phyloP scores from a whole-genome alignment of 1,284 basidiomycete genomes.

The Apiotrichum porosum region DNA sequence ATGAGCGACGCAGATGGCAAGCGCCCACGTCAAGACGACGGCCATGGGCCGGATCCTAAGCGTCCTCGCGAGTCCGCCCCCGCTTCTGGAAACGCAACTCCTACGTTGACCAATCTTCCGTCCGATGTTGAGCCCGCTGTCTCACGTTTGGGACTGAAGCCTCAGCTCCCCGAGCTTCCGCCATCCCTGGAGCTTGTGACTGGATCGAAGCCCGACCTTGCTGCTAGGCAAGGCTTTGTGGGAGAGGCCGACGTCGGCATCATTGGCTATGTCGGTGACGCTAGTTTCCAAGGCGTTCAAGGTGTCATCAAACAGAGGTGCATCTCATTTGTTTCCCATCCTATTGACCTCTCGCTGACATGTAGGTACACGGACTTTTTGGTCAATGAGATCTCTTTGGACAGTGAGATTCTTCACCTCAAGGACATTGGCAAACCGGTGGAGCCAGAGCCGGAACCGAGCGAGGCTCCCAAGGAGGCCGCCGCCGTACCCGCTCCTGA shows the following conservation, averaged over 20 bases:
- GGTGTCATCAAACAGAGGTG: conserved; percentile 95
- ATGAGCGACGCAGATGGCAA: not conserved
- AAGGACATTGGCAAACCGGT: conserved; percentile 64
- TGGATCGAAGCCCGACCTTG: conserved; percentile 29
- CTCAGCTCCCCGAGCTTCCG: conserved; percentile 31
- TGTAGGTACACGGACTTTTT: conserved; percentile 90
- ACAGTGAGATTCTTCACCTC: conserved; percentile 70
- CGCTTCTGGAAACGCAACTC: not conserved
- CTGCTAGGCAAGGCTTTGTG: conserved; percentile 47
- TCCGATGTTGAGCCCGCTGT: conserved; percentile 23
- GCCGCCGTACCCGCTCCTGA: not conserved
- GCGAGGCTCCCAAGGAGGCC: not conserved
- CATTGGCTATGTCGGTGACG: conserved; percentile 72
- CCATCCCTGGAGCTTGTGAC: conserved; percentile 35
- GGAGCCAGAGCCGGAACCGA: conserved; percentile 39
- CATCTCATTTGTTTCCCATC: conserved; percentile 20
- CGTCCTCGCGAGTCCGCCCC: not conserved
- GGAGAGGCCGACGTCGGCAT: conserved; percentile 84
- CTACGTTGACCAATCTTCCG: conserved; percentile 1
- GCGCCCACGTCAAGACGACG: conserved; percentile 1
- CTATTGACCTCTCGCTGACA: not conserved
- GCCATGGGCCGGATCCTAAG: not conserved
- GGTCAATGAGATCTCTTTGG: conserved; percentile 79
- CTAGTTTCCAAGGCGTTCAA: conserved; percentile 62
- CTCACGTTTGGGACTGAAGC: conserved; percentile 37